A percentile compares a stretch with the other conserved stretches of the same genome.
These are phyloP conservation scores for Acer campestre DNA, from an alignment of 345 rosid genomes.

Conservation along the genomic window DNA sequence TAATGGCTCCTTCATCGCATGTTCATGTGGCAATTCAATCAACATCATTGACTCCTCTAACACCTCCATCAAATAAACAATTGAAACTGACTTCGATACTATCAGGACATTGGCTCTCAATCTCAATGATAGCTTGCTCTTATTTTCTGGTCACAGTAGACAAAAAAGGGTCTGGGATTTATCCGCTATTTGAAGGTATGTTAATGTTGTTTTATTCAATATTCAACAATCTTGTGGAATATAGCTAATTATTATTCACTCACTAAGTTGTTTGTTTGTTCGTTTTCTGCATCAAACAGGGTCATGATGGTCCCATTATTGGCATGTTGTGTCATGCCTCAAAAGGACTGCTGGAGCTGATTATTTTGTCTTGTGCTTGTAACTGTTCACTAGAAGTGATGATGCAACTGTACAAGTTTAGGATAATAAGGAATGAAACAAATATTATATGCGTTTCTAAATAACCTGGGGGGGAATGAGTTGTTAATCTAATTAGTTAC, in stretches of 20 bases:
- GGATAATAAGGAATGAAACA: conserved; percentile 59
- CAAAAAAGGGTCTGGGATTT: conserved; percentile 92
- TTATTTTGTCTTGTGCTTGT: conserved; percentile 18
- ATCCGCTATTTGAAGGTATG: conserved; percentile 94
- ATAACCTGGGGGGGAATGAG: too few relatives aligned
- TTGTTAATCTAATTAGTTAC: too few relatives aligned
- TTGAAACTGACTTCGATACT: conserved; percentile 68
- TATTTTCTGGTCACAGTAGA: conserved; percentile 89
- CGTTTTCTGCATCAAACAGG: conserved; percentile 45
- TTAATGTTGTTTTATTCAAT: not conserved
- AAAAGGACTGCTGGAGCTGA: conserved; percentile 95
- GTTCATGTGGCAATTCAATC: too few relatives aligned
- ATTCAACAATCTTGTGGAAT: not conserved
- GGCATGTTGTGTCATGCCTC: conserved; percentile 92
- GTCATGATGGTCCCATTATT: conserved; percentile 93
- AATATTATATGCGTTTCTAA: too few relatives aligned
- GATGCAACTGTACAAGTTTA: conserved; percentile 84
- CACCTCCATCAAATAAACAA: conserved; percentile 55
- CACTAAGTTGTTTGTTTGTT: not conserved
- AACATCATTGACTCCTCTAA: conserved; percentile 60
- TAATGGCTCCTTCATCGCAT: conserved; percentile 76
- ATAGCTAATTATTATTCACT: too few relatives aligned
- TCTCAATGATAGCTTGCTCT: conserved; percentile 76
- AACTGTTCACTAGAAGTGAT: conserved; percentile 77
- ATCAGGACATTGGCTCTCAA: conserved; percentile 77